Evolutionary conservation across 2,329 filamentous ascomycete genomes (phyloP).

Genomic region (Xylaria sp.): DNA sequence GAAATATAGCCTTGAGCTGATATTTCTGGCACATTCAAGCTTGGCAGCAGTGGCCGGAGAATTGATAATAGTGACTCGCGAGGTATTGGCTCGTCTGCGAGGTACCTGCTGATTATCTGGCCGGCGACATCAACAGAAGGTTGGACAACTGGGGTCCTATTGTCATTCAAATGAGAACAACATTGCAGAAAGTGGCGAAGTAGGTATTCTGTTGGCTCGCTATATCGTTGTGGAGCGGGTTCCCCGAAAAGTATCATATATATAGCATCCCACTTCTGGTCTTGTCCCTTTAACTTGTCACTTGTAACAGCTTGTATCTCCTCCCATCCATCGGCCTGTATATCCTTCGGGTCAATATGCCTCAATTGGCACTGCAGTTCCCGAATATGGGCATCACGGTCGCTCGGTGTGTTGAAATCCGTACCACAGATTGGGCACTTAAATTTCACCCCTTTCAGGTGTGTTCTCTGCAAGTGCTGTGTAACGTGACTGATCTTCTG

Average conservation of each 20-base stretch:
- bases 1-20: neutral
- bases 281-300: neutral
- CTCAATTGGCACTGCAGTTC: neutral
- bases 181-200: neutral
- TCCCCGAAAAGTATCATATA: neutral
- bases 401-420: neutral
- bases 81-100: neutral
- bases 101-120: neutral
- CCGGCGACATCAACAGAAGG: no score
- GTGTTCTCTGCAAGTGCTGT: neutral
- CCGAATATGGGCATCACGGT: neutral
- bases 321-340: neutral
- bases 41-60: neutral
- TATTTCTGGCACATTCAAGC: neutral
- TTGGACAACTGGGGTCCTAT: no score
- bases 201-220: neutral
- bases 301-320: neutral
- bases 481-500: neutral
- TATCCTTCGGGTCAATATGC: neutral
- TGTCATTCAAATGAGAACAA: neutral
- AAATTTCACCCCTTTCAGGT: neutral
- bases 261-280: neutral
- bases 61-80: neutral
- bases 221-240: neutral
- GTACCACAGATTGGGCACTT: neutral